A percentile compares a stretch with the other conserved stretches of the same genome.
These are phyloP conservation scores for Neurospora sp. DNA, from an alignment of 495 filamentous ascomycete genomes.

Conservation along the genomic window DNA sequence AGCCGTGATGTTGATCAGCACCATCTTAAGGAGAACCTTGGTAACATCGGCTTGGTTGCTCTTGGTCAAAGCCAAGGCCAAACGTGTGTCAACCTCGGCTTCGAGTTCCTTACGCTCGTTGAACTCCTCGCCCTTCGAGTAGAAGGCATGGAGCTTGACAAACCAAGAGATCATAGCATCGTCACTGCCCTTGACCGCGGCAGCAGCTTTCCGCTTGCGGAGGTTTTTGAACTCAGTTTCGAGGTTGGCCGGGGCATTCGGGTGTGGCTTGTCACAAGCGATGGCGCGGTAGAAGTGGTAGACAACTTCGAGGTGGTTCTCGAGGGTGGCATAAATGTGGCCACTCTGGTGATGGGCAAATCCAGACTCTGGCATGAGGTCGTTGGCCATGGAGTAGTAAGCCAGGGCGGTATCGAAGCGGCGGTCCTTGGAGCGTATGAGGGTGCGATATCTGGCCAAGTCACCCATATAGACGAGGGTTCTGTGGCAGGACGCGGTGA, in stretches of 20 bases:
- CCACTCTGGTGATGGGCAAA: conserved; percentile 81
- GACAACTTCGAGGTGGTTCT: conserved; percentile 67
- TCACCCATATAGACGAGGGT: conserved; percentile 83
- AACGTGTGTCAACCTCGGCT: conserved; percentile 68
- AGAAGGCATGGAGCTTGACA: conserved; percentile 75
- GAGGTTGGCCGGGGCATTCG: conserved; percentile 61
- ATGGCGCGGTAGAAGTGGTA: conserved; percentile 85
- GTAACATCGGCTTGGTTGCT: conserved; percentile 35
- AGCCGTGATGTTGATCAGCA: conserved; percentile 77
- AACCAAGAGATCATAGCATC: conserved; percentile 65
- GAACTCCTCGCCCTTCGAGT: conserved; percentile 61
- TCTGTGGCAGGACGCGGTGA: conserved; percentile 69
- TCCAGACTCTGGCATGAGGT: conserved; percentile 69
- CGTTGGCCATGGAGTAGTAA: conserved; percentile 75
- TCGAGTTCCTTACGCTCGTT: conserved; percentile 74
- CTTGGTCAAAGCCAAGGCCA: conserved; percentile 58
- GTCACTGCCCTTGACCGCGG: conserved; percentile 9
- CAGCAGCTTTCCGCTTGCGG: conserved; percentile 15
- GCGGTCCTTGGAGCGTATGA: conserved; percentile 44
- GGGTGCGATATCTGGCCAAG: conserved; percentile 71
- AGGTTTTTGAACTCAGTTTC: conserved; percentile 68
- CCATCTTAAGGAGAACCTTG: conserved; percentile 62
- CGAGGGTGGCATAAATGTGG: conserved; percentile 66
- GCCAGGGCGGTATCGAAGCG: conserved; percentile 73
- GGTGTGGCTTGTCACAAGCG: conserved; percentile 60